These are phyloP conservation scores for Knoxia roxburghii DNA, from an alignment of 257 asterid genomes.

Conservation along the genomic window DNA sequence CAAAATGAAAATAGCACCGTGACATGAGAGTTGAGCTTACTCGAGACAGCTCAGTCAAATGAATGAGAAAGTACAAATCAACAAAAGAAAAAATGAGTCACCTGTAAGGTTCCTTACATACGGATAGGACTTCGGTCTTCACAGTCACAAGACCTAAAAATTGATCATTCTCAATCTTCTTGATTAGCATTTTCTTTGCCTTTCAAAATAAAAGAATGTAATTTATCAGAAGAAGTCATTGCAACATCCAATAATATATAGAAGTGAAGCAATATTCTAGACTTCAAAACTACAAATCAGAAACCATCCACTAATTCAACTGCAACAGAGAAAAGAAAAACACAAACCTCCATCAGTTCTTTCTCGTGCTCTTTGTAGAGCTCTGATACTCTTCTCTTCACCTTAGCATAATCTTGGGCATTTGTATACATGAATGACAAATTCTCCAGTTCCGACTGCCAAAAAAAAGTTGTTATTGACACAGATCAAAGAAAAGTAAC, in stretches of 20 bases:
- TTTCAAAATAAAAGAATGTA: constrained; percentile 18
- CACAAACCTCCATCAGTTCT: constrained; percentile 70
- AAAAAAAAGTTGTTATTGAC: constrained; percentile 15
- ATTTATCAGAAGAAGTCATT: background rate
- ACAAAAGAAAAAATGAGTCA: constrained; percentile 14
- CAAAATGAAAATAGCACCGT: background rate
- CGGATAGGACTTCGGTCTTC: constrained; percentile 66
- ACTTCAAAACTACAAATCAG: background rate
- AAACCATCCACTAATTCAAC: background rate
- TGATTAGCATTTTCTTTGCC: constrained; percentile 73
- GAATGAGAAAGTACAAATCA: background rate
- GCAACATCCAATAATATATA: background rate
- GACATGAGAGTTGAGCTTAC: background rate
- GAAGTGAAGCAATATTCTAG: background rate
- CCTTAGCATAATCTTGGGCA: constrained; percentile 68
- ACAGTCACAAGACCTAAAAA: constrained; percentile 78
- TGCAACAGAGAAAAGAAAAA: background rate
- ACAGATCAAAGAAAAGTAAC: background rate
- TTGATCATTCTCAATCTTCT: constrained; percentile 78
- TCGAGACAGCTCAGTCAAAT: background rate
- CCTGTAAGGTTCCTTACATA: constrained; percentile 93
- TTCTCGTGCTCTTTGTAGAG: constrained; percentile 76
- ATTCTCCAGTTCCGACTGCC: constrained; percentile 96
- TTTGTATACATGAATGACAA: constrained; percentile 85
- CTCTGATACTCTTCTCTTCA: constrained; percentile 67